Evolutionary conservation across 2,329 filamentous ascomycete species (phyloP), one percentile per base, ranked within the genome.

Genomic region (Stachybotrys echinatus): DNA sequence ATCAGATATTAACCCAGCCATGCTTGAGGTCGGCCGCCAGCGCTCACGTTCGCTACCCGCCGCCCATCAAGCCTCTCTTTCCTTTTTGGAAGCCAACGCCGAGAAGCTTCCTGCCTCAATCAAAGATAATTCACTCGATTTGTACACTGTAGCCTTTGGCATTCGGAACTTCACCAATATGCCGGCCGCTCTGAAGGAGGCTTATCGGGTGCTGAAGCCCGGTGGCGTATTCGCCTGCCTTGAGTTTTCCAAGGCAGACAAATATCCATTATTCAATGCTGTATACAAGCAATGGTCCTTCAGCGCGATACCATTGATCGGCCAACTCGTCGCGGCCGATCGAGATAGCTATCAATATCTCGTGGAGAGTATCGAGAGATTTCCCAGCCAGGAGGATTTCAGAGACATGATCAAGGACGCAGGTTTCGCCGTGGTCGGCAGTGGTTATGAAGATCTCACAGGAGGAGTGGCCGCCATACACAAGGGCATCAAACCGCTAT

Each of bases 91-190:
- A 61, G 92, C 90, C 54, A 96, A 99, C 65, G 94, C 94, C 8
- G 89, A 96, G 64, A 73, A 82, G 46, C 80, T 97, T 23, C 71
- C 79, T 56, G 59, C 73, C 2, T 69, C 71, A 18, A 80, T 96
- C 49, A 77, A 85, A 3, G 76, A 82, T 60, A 77, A 79, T 63
- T 87, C 80, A n/a, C 77, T 97, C 49, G 94, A 99, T 67, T 78
- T 99, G 5, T 99, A 99, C 74, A 99, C 94, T 0, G 94, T 99
- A 3, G 91, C 92, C 0, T 99, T 99, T 63, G 94, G 94, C 27
- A 97, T 99, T 65, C 82, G 94, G 47, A 99, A 99, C 72, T 99
- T 99, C 72, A 94, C 89, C 49, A 85, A 96, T 72, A 95, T 96
- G 65, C 85, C 88, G 45, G 80, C 81, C 1, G 95, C 92, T 0